Evolutionary conservation across 257 asterid species (phyloP).

Genomic region (Ilex aquifolium): DNA sequence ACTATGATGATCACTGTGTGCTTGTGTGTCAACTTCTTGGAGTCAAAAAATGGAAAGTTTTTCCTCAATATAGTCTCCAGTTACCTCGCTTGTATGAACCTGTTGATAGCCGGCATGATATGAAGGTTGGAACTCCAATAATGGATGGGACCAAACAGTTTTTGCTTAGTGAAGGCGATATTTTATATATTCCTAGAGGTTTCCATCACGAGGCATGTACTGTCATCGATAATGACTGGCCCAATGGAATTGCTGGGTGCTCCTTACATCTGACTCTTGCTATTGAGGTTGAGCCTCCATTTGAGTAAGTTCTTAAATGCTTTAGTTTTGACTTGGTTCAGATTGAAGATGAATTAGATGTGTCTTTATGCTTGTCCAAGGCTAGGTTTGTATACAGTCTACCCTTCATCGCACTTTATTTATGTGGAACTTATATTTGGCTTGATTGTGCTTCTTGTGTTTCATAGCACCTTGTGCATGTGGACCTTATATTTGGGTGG

Average conservation of each 20-base stretch:
- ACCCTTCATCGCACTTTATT: too few relatives aligned
- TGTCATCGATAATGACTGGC: conserved; percentile 22
- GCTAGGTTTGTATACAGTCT: too few relatives aligned
- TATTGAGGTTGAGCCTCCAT: conserved; percentile 81
- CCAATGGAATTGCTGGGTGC: conserved; percentile 26
- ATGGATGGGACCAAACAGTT: conserved; percentile 33
- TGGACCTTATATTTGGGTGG: too few relatives aligned
- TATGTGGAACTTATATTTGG: too few relatives aligned
- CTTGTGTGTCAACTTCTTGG: conserved; percentile 75
- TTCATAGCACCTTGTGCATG: too few relatives aligned
- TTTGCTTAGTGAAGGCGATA: conserved; percentile 63
- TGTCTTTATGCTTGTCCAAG: too few relatives aligned
- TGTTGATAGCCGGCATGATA: conserved; percentile 13
- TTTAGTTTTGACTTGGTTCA: not conserved
- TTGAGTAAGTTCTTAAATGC: conserved; percentile 52
- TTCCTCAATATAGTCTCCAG: conserved; percentile 27
- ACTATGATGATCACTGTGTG: conserved; percentile 83
- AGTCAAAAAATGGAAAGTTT: conserved; percentile 52
- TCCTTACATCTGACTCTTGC: conserved; percentile 84
- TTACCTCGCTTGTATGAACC: conserved; percentile 70
- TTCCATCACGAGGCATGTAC: conserved; percentile 69
- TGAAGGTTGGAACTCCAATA: conserved; percentile 19
- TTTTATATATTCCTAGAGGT: conserved; percentile 82
- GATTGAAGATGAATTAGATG: too few relatives aligned
- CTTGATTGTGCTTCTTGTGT: too few relatives aligned